Percentiles rank a stretch among this genome's conserved stretches.
phyloP scores from a whole-genome alignment of 768 basidiomycete species.

The Neoboletus subvelutipes region DNA sequence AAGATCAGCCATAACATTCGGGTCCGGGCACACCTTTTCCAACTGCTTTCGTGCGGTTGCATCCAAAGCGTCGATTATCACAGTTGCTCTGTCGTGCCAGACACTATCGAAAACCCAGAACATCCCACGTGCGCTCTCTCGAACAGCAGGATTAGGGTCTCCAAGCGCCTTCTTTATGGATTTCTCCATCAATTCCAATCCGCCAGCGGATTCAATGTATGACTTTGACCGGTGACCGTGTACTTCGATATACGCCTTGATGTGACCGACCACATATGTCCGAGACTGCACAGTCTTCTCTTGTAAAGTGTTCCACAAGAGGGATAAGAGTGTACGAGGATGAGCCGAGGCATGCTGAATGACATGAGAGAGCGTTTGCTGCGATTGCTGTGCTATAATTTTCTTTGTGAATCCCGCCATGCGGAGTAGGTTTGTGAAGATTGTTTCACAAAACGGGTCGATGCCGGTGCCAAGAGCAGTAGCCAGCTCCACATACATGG shows the following conservation, averaged over 20 bases:
- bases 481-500: constrained; percentile 75
- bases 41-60: constrained; percentile 71
- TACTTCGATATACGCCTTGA: constrained; percentile 70
- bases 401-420: constrained; percentile 95
- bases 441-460: constrained; percentile 76
- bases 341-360: constrained; percentile 69
- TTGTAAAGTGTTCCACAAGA: constrained; percentile 65
- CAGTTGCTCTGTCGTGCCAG: constrained; percentile 70
- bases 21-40: constrained; percentile 79
- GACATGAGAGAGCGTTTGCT: constrained; percentile 64
- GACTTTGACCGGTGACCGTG: constrained; percentile 66
- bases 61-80: constrained; percentile 70
- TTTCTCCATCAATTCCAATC: constrained; percentile 71
- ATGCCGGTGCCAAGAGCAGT: constrained; percentile 60
- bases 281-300: constrained; percentile 84
- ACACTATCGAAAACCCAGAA: constrained; percentile 82
- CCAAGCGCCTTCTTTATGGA: constrained; percentile 67
- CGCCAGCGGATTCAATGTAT: constrained; percentile 66
- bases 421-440: constrained; percentile 75
- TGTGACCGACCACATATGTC: constrained; percentile 61
- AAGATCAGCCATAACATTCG: constrained; percentile 38
- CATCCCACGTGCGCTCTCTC: constrained; percentile 64
- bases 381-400: constrained; percentile 83
- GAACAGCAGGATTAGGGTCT: constrained; percentile 79
- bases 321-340: constrained; percentile 64